Percentiles rank a stretch among this genome's conserved stretches.
Conservation (phyloP, 495 filamentous ascomycete genomes). For the Penicillium dipodomyicola region DNA sequence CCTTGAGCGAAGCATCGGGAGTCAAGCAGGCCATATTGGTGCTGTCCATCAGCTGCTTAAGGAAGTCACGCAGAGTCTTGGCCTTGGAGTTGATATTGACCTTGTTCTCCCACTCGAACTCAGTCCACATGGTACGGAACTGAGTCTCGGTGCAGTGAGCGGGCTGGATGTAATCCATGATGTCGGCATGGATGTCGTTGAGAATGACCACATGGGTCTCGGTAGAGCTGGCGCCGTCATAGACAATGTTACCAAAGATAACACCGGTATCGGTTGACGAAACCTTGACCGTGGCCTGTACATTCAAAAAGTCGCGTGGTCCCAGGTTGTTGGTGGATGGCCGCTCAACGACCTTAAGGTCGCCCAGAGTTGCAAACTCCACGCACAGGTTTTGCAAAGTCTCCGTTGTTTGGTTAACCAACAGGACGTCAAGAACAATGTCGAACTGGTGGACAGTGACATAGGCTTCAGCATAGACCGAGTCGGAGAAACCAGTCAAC, state of each 20-base stretch:
- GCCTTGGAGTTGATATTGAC: slow-evolving; percentile 99
- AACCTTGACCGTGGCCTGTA: slow-evolving; percentile 99
- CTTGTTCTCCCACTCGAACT: slow-evolving; percentile 99
- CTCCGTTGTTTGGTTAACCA: slow-evolving; percentile 97
- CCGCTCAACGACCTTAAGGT: slow-evolving; percentile 96
- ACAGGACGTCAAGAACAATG: slow-evolving; percentile 92
- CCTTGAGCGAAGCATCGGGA: slow-evolving; percentile 92
- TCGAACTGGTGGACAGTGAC: slow-evolving; percentile 99
- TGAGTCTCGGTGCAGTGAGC: slow-evolving; percentile 96
- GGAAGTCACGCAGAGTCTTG: slow-evolving; percentile 86
- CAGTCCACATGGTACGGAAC: slow-evolving; percentile 99
- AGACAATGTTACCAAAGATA: slow-evolving; percentile 98
- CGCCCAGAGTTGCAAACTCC: slow-evolving; percentile 95
- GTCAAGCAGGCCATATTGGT: slow-evolving; percentile 99
- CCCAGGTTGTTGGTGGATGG: slow-evolving; percentile 94
- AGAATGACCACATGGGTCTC: slow-evolving; percentile 98
- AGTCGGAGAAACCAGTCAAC: slow-evolving; percentile 96
- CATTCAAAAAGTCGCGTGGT: slow-evolving; percentile 94
- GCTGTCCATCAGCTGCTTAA: slow-evolving; percentile 91
- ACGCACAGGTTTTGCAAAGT: slow-evolving; percentile 96
- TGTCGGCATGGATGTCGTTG: slow-evolving; percentile 98
- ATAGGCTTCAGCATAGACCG: slow-evolving; percentile 97
- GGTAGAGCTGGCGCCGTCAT: slow-evolving; percentile 91
- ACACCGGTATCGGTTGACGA: slow-evolving; percentile 98
- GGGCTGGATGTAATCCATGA: slow-evolving; percentile 99